Conservation (phyloP, 148 eudicot species). For the Dysphania ambrosioides region DNA sequence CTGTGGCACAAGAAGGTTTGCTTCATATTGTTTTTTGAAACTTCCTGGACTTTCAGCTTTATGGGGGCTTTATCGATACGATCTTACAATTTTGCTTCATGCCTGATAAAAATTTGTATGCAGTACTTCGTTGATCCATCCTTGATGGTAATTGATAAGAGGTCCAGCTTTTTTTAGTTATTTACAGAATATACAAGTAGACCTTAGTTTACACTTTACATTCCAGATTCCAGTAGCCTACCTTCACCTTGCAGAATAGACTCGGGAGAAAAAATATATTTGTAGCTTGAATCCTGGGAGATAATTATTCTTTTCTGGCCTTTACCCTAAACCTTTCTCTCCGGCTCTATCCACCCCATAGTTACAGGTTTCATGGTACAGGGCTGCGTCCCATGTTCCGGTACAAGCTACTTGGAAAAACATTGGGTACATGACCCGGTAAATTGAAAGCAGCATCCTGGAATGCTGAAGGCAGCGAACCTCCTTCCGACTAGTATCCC, state of each 20-base stretch:
- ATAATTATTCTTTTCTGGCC: background rate
- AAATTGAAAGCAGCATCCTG: too few relatives aligned
- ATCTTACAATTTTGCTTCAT: background rate
- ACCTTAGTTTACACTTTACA: background rate
- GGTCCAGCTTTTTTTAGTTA: background rate
- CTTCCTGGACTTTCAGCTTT: background rate
- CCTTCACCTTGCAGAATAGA: background rate
- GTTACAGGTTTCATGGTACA: too few relatives aligned
- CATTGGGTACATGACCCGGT: too few relatives aligned
- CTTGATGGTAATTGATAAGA: background rate
- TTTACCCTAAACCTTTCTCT: background rate
- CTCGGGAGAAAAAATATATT: too few relatives aligned
- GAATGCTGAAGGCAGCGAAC: too few relatives aligned
- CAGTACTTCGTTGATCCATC: background rate
- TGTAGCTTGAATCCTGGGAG: background rate
- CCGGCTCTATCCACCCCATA: too few relatives aligned
- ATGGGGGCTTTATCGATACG: background rate
- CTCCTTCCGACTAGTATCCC: too few relatives aligned
- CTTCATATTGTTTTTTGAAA: conserved; percentile 17
- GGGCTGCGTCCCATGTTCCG: too few relatives aligned
- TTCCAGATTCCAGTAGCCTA: too few relatives aligned
- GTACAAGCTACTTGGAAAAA: too few relatives aligned
- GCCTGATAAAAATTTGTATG: background rate
- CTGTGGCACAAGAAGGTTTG: conserved; percentile 71
- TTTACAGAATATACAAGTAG: background rate